phyloP scores from a whole-genome alignment of 768 basidiomycete genomes.

The Naematelia aurantialba region DNA sequence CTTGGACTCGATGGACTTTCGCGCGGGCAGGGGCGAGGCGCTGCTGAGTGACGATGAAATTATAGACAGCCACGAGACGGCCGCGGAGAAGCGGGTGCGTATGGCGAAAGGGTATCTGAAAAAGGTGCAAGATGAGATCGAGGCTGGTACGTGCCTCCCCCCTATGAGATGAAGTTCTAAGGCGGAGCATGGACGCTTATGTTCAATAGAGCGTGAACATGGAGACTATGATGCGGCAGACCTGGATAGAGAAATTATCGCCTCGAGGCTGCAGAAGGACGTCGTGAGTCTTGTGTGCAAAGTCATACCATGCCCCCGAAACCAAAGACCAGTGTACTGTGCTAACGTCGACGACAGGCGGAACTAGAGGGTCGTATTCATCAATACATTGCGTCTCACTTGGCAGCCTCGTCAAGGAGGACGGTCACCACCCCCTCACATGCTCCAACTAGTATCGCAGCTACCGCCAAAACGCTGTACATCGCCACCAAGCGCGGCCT shows the following conservation, averaged over 20 bases:
- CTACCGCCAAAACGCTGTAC: constrained; percentile 72
- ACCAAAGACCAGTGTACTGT: not conserved
- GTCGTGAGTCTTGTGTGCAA: constrained; percentile 55
- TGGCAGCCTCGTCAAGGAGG: constrained; percentile 40
- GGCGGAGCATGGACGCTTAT: not conserved
- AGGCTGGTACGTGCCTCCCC: constrained; percentile 52
- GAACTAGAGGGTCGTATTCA: constrained; percentile 43
- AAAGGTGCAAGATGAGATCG: constrained; percentile 70
- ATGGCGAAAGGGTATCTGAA: constrained; percentile 87
- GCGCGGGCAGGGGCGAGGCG: constrained; percentile 57
- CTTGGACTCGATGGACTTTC: constrained; percentile 72
- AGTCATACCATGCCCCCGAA: not conserved
- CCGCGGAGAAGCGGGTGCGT: constrained; percentile 85
- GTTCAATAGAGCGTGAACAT: constrained; percentile 57
- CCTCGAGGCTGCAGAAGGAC: constrained; percentile 83
- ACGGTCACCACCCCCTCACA: constrained; percentile 56
- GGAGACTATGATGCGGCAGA: constrained; percentile 94
- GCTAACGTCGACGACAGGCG: constrained; percentile 19
- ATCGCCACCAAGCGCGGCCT: constrained; percentile 86
- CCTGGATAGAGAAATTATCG: constrained; percentile 88
- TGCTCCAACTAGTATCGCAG: constrained; percentile 68
- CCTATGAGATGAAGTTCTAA: not conserved
- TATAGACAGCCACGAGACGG: constrained; percentile 83
- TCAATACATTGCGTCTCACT: constrained; percentile 22
- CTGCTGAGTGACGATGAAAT: constrained; percentile 63